Conservation (phyloP, 2,329 filamentous ascomycete genomes). For the Cytospora leucostoma region DNA sequence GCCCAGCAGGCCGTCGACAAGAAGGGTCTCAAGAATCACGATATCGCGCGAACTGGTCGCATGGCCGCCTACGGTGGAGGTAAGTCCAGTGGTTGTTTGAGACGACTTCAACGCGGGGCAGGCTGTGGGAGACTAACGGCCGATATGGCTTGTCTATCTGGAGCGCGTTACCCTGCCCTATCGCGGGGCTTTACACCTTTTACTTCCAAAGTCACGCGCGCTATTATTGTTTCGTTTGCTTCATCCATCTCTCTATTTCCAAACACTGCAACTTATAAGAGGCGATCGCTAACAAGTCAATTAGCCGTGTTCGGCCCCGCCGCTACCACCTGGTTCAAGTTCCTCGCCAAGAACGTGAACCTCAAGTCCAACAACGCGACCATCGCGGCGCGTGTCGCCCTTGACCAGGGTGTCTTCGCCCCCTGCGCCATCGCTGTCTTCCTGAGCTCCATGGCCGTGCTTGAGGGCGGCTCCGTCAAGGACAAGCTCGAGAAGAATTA, state of each 20-base stretch:
- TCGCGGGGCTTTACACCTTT: neutral
- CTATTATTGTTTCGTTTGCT: neutral
- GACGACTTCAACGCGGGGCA: too few relatives aligned
- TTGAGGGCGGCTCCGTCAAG: conserved; percentile 64
- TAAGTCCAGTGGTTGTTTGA: conserved; percentile 43
- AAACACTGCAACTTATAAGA: neutral
- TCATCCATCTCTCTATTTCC: conserved; percentile 9
- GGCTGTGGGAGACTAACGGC: neutral
- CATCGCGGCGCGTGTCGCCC: conserved; percentile 74
- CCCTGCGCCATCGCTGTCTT: conserved; percentile 82
- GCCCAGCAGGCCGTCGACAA: conserved; percentile 91
- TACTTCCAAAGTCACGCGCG: neutral
- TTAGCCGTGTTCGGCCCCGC: conserved; percentile 81
- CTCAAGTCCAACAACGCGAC: conserved; percentile 67
- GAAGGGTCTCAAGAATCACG: conserved; percentile 75
- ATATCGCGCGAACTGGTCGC: conserved; percentile 68
- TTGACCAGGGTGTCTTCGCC: conserved; percentile 82
- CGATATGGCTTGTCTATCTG: neutral
- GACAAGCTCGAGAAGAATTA: conserved; percentile 76
- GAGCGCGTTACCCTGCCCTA: neutral
- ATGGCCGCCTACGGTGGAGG: conserved; percentile 81
- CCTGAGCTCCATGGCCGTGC: conserved; percentile 78
- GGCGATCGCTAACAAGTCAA: neutral
- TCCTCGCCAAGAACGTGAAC: conserved; percentile 71
- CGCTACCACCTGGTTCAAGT: conserved; percentile 82